Conservation (phyloP, 2,329 filamentous ascomycete genomes). For the Pseudomassariella vexata region DNA sequence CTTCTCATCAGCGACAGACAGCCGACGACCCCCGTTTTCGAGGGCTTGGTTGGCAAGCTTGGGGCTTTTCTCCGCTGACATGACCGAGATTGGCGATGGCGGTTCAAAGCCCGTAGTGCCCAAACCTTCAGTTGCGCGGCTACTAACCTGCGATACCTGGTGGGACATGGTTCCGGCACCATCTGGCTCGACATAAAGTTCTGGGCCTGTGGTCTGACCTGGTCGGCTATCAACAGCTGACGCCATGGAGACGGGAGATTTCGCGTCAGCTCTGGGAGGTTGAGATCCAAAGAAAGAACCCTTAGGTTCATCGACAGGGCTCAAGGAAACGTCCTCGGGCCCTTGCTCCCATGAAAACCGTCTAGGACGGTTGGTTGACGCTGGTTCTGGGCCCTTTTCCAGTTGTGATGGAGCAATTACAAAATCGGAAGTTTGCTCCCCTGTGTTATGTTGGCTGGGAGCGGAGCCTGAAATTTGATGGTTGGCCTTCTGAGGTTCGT, state of each 20-base stretch:
- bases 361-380: conserved; percentile 8
- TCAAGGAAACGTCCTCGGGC: conserved; percentile 14
- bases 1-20: conserved; percentile 41
- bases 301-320: conserved; percentile 9
- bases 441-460: conserved; percentile 1
- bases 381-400: conserved; percentile 8
- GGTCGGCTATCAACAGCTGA: too few relatives aligned
- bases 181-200: conserved; percentile 10
- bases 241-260: not conserved
- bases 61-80: conserved; percentile 22
- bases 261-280: not conserved
- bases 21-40: conserved; percentile 16
- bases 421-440: conserved; percentile 1
- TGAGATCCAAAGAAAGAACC: not conserved
- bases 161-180: conserved; percentile 21
- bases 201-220: conserved; percentile 1
- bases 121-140: conserved; percentile 20
- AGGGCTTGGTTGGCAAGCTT: too few relatives aligned
- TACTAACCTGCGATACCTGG: conserved; percentile 31
- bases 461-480: conserved; percentile 2
- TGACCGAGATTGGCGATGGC: conserved; percentile 37
- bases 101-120: conserved; percentile 26
- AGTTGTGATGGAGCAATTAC: too few relatives aligned
- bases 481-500: conserved; percentile 8
- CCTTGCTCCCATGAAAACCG: conserved; percentile 39